Evolutionary conservation across 2,329 filamentous ascomycete genomes (phyloP).

Genomic region (Ilyonectria robusta): DNA sequence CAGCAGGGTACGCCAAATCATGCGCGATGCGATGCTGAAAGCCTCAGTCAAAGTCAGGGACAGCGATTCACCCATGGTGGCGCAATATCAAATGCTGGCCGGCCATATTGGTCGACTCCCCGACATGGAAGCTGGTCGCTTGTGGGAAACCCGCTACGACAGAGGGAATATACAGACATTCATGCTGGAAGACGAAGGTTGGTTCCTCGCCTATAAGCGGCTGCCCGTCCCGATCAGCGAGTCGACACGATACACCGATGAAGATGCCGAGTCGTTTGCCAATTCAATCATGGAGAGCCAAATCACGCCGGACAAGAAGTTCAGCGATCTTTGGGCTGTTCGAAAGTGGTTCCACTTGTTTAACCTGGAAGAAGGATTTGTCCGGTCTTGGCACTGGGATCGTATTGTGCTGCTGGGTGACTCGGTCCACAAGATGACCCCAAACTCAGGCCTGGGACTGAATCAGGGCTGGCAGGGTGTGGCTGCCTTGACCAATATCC

Average conservation of each 20-base stretch:
- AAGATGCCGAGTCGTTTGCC: slow-evolving; percentile 16
- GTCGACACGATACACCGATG: slow-evolving; percentile 2
- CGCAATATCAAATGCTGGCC: slow-evolving; percentile 24
- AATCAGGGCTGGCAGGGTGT: slow-evolving; percentile 40
- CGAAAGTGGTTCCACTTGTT: slow-evolving; percentile 7
- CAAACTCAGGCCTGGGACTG: slow-evolving; percentile 36
- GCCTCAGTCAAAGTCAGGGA: neutral
- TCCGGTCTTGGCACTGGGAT: slow-evolving; percentile 34
- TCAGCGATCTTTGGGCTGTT: slow-evolving; percentile 5
- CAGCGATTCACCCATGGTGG: slow-evolving; percentile 22
- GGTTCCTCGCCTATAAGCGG: slow-evolving; percentile 8
- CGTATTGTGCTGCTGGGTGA: slow-evolving; percentile 38
- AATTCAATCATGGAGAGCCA: neutral
- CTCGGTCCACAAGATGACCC: slow-evolving; percentile 39
- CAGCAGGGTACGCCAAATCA: slow-evolving; percentile 27
- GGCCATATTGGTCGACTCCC: neutral
- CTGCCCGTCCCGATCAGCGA: slow-evolving; percentile 4
- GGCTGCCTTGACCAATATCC: slow-evolving; percentile 27
- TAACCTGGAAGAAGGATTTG: slow-evolving; percentile 33
- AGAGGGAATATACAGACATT: slow-evolving; percentile 12
- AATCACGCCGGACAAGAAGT: slow-evolving; percentile 1
- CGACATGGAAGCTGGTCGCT: slow-evolving; percentile 6
- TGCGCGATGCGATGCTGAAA: slow-evolving; percentile 15
- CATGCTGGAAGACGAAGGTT: slow-evolving; percentile 13
- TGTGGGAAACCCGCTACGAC: slow-evolving; percentile 13